These are phyloP conservation scores for Terana coerulea DNA, from an alignment of 768 basidiomycete genomes.

Conservation along the genomic window DNA sequence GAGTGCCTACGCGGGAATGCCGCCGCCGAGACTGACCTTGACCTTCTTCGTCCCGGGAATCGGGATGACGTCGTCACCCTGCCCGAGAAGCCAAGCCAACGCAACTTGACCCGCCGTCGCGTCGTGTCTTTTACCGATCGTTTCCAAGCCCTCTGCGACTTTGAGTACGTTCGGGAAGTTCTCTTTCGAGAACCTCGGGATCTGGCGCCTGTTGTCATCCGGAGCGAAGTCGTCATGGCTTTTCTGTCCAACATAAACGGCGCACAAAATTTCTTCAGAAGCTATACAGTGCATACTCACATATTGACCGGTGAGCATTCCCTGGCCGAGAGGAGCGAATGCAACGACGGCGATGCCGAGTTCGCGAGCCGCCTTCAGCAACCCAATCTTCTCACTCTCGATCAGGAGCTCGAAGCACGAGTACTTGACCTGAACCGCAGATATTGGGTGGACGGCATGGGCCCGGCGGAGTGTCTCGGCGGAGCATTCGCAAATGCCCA, in stretches of 20 bases:
- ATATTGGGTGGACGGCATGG: constrained; percentile 32
- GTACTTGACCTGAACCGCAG: constrained; percentile 36
- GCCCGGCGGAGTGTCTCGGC: constrained; percentile 34
- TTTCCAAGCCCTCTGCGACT: constrained; percentile 20
- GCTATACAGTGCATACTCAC: constrained; percentile 20
- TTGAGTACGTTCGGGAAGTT: constrained; percentile 31
- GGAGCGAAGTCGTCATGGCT: constrained; percentile 39
- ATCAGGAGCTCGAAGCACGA: constrained; percentile 33
- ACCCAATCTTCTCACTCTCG: constrained; percentile 29
- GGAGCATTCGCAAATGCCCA: constrained; percentile 34
- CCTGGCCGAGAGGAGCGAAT: constrained; percentile 46
- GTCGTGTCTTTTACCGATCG: constrained; percentile 19
- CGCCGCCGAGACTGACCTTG: constrained; percentile 13
- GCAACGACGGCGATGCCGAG: constrained; percentile 39
- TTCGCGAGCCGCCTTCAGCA: constrained; percentile 34
- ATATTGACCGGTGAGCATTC: constrained; percentile 44
- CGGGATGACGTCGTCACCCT: constrained; percentile 28
- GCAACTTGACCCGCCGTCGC: constrained; percentile 32
- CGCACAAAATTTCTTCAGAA: too few relatives aligned
- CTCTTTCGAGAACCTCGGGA: constrained; percentile 33
- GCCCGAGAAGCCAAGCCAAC: constrained; percentile 27
- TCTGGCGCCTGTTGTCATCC: constrained; percentile 31
- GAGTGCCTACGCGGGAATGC: background rate
- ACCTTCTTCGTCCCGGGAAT: constrained; percentile 22
- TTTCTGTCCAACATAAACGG: constrained; percentile 21